These are phyloP conservation scores for Aspergillus diversus DNA, from an alignment of 495 filamentous ascomycete species.

Conservation along the genomic window DNA sequence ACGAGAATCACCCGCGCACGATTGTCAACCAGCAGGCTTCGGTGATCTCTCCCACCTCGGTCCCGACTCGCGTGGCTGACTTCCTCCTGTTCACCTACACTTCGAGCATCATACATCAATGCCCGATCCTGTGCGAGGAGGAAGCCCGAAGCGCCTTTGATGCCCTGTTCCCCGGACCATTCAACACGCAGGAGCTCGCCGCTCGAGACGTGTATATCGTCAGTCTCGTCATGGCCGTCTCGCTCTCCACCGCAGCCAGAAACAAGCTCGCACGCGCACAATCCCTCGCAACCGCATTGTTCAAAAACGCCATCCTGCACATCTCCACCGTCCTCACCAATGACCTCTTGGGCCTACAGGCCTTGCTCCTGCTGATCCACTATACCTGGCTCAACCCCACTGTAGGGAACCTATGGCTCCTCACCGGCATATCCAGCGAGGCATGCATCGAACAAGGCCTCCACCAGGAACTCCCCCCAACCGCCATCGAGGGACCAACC, in stretches of 20 bases:
- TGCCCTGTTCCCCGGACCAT: background rate
- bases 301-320: constrained; percentile 12
- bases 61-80: constrained; percentile 6
- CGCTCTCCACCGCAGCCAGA: constrained; percentile 9
- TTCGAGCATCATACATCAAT: background rate
- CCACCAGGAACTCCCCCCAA: constrained; percentile 3
- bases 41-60: background rate
- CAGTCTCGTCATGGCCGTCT: constrained; percentile 11
- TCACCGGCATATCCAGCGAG: constrained; percentile 10
- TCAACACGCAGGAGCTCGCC: background rate
- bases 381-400: constrained; percentile 10
- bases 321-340: constrained; percentile 6
- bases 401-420: constrained; percentile 9
- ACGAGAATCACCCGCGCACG: constrained; percentile 9
- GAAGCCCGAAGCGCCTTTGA: constrained; percentile 5
- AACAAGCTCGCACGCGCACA: constrained; percentile 3
- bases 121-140: background rate
- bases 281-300: constrained; percentile 3
- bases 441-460: constrained; percentile 9
- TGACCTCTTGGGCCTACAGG: constrained; percentile 4
- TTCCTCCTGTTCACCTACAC: constrained; percentile 5
- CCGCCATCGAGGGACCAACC: background rate
- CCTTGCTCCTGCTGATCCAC: constrained; percentile 6
- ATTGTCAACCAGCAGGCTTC: constrained; percentile 8
- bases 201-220: constrained; percentile 1